A percentile compares a stretch with the other conserved stretches of the same genome.
Conservation (phyloP, 1,139 yeast species). For the Diutina catenulata region DNA sequence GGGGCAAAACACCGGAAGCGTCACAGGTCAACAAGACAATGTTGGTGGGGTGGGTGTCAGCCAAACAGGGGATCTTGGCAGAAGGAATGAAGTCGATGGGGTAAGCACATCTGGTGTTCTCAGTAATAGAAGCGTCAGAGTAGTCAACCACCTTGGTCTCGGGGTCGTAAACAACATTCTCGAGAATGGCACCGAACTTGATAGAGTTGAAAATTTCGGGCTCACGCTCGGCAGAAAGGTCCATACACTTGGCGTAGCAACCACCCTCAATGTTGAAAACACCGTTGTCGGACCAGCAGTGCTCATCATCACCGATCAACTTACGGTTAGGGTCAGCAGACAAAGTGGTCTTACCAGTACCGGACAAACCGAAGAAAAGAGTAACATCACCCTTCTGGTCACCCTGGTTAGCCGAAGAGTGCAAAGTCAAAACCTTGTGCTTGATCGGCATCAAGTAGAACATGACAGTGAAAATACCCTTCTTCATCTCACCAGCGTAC, state of each 20-base stretch:
- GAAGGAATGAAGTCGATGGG: conserved; percentile 96
- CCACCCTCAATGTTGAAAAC: conserved; percentile 99
- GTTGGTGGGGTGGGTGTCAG: conserved; percentile 85
- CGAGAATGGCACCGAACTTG: conserved; percentile 87
- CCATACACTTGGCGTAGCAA: conserved; percentile 96
- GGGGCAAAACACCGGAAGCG: conserved; percentile 96
- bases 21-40: conserved; percentile 92
- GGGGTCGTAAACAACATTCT: conserved; percentile 85
- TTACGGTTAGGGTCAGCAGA: conserved; percentile 93
- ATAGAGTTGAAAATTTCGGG: conserved; percentile 96
- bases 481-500: conserved; percentile 99
- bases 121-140: conserved; percentile 72
- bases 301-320: conserved; percentile 97
- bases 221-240: conserved; percentile 82
- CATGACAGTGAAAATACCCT: conserved; percentile 98
- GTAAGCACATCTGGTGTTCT: conserved; percentile 97
- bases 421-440: conserved; percentile 85
- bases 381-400: conserved; percentile 66
- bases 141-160: conserved; percentile 76
- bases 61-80: conserved; percentile 90
- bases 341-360: conserved; percentile 96
- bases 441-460: conserved; percentile 96
- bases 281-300: conserved; percentile 98
- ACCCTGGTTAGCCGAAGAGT: conserved; percentile 94
- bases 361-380: conserved; percentile 91